Base-by-base conservation (phyloP, 192 early-diverging fungal species). In the Coemansia interrupta region DNA sequence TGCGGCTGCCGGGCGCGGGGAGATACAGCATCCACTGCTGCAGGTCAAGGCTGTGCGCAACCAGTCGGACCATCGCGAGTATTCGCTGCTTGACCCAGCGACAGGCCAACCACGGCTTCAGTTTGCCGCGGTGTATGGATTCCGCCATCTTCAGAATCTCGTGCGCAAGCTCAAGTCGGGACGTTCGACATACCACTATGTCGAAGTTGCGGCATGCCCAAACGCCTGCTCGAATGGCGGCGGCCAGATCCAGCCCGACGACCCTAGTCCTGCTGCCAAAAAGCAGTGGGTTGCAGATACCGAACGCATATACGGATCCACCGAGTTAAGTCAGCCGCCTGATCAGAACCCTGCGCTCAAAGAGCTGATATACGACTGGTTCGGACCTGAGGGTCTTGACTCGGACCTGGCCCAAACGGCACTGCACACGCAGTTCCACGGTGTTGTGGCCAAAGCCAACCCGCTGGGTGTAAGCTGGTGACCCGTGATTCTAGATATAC, bases 191-290 rank as follows among this genome's bases (percentile, higher is more conserved):
- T 96, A 93, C 71, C 87, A 97, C 64, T 99, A 89, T 64, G 90
- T 97, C 1, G 95, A 99, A 60, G 91, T 99, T 14, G 95, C 95
- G 84, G 97, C 97, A 1, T 99, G 97, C 63, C 97, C 97, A 0
- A 87, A 86, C 17, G 97, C 93, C 9, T 99, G 97, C 78, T 91
- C 94, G 32, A 97, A 99, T 61, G 97, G 97, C 15, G 97, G 97
- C 51, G 97, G 97, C 7, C 97, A 99, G 72, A 58, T 95, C 17
- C 88, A 89, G 61, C 82, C 86, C 3, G 68, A 50, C 6, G 42
- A 76, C 28, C 65, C 71, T 39, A 71, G 73, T 23, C 62, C 74
- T 0, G 72, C 81, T 0, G 78, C 83, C 13, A 80, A 85, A 30
- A 92, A 92, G 60, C 87, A 90, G 28, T 92, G 89, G 89, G 86